These are phyloP conservation scores for Penicillium tannophilum DNA, from an alignment of 495 filamentous ascomycete species.

Conservation along the genomic window DNA sequence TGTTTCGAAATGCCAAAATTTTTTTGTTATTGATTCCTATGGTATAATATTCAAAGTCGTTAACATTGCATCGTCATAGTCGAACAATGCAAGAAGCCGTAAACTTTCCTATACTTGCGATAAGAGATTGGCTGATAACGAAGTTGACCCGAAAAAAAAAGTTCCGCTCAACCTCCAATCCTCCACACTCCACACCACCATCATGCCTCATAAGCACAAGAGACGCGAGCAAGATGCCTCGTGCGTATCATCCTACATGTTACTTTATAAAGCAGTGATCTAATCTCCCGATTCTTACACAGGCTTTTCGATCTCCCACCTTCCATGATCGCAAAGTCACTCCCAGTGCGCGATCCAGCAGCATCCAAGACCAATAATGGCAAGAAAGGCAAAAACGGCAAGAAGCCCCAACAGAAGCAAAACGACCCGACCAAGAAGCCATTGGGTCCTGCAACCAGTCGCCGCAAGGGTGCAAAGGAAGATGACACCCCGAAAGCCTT, in stretches of 20 bases:
- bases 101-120: not conserved
- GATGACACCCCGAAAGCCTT: constrained; percentile 91
- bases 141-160: constrained; percentile 27
- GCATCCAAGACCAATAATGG: constrained; percentile 20
- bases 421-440: constrained; percentile 8
- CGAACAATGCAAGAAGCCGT: not conserved
- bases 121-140: constrained; percentile 24
- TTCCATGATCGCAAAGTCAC: constrained; percentile 64
- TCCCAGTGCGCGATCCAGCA: constrained; percentile 58
- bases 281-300: constrained; percentile 8
- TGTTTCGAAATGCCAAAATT: not conserved
- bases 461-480: constrained; percentile 47
- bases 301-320: constrained; percentile 76
- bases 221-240: constrained; percentile 51
- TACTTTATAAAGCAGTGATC: not conserved
- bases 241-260: constrained; percentile 25
- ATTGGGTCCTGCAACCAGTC: constrained; percentile 24
- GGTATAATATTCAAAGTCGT: not conserved
- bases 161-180: constrained; percentile 16
- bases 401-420: constrained; percentile 6
- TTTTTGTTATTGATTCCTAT: not conserved
- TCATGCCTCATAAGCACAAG: constrained; percentile 88
- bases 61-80: not conserved
- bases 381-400: constrained; percentile 23
- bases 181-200: constrained; percentile 16